Evolutionary conservation across 2,329 filamentous ascomycete genomes (phyloP), one percentile per base, ranked within the genome.

Genomic region (Hirsutella minnesotensis): DNA sequence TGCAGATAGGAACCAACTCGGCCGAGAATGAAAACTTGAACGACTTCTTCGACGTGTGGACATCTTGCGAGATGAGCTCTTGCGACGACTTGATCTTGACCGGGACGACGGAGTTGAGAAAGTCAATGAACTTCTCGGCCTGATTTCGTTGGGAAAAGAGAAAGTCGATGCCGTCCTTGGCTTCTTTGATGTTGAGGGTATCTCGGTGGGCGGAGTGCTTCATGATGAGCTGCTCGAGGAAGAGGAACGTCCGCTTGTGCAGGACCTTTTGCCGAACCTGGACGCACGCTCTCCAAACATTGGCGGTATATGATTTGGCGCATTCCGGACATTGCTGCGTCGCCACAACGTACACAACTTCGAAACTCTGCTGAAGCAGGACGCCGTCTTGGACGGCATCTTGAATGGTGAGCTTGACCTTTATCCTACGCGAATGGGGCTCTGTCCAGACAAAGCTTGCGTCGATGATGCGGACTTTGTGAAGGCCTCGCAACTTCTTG

Each of bases 381-480:
- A 80, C 72, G 21, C 77, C 77, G 43, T 79, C 76, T 41, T 73
- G 73, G 2, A 81, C 75, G 19, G 71, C 64, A 46, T 79, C 76
- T 58, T 96, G 92, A 39, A 96, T 82, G 1, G 92, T 96, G 62
- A 98, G 82, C 70, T 95, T 95, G 62, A 96, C 81, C 66, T 89
- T 94, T 50, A 96, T 75, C 60, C 92, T 75, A 57, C 87, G 75
- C 54, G 89, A 95, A 67, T 98, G 92, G 10, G 92, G 90, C 64
- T 98, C 92, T 1, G 92, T 98, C 92, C 92, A 98, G 58, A 96
- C 85, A 60, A 96, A 98, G 55, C 80, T 85, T 38, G 92, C 92
- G 60, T 98, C 92, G 56, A 95, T 89, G 56, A 98, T 92, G 47
- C 92, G 77, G 52, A 94, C 86, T 68, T 92, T 94, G 61, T 82